Evolutionary conservation across 1,284 basidiomycete species (phyloP).

Genomic region (Coniferiporia weirii): DNA sequence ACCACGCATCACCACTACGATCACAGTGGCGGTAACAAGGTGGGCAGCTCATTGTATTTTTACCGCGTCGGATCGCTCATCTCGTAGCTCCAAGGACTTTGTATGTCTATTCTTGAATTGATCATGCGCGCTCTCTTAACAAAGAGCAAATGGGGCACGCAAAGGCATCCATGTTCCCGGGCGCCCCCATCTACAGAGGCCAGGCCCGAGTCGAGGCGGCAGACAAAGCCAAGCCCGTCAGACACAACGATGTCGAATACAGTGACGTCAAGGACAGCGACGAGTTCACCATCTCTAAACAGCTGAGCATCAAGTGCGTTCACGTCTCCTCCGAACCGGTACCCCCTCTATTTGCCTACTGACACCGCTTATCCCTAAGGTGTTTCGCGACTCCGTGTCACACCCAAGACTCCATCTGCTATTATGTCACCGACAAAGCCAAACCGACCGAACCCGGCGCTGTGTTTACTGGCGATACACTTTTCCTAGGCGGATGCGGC

Average conservation of each 20-base stretch:
- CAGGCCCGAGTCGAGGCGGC: slow-evolving; percentile 60
- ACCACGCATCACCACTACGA: slow-evolving; percentile 90
- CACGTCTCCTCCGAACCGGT: background rate
- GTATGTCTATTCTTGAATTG: background rate
- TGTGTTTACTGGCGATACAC: slow-evolving; percentile 95
- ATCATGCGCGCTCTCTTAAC: background rate
- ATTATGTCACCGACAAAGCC: slow-evolving; percentile 58
- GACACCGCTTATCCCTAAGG: slow-evolving; percentile 2
- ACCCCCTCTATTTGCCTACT: background rate
- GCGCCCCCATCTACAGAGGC: slow-evolving; percentile 79
- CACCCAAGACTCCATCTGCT: slow-evolving; percentile 96
- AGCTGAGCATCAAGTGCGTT: slow-evolving; percentile 63
- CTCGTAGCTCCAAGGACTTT: slow-evolving; percentile 4
- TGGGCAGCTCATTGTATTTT: slow-evolving; percentile 31
- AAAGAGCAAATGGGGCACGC: background rate
- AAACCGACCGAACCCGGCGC: slow-evolving; percentile 53
- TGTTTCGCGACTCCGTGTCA: slow-evolving; percentile 87
- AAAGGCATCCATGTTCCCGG: slow-evolving; percentile 50
- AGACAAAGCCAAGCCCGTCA: too few relatives aligned
- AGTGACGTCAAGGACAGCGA: slow-evolving; percentile 78
- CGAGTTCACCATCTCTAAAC: slow-evolving; percentile 67
- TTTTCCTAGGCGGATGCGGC: slow-evolving; percentile 94
- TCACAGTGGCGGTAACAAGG: slow-evolving; percentile 82
- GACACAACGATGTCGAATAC: slow-evolving; percentile 25
- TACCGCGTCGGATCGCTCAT: slow-evolving; percentile 3